These are phyloP conservation scores for Crinitomyces ghanaensis DNA, from an alignment of 805 yeast genomes.

Conservation along the genomic window DNA sequence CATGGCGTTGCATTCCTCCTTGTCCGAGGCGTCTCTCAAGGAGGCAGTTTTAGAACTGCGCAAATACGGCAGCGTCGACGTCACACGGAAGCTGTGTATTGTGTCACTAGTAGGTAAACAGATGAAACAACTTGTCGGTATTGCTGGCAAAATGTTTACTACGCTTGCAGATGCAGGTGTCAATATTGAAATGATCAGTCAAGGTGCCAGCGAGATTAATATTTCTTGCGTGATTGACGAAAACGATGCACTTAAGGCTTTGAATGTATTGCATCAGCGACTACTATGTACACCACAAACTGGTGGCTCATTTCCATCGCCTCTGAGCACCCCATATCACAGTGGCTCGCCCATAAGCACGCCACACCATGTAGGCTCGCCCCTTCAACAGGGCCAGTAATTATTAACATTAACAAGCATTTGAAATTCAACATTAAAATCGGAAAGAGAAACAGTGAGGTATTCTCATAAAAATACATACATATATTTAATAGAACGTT, in stretches of 20 bases:
- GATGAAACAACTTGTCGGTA: slow-evolving; percentile 93
- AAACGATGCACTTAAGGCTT: slow-evolving; percentile 70
- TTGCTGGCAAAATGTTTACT: slow-evolving; percentile 94
- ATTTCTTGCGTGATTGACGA: slow-evolving; percentile 90
- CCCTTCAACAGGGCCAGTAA: too few species aligned
- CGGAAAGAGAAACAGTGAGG: too few species aligned
- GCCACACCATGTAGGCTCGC: too few species aligned
- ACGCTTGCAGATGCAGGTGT: slow-evolving; percentile 84
- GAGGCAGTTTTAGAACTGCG: slow-evolving; percentile 70
- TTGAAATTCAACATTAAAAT: too few species aligned
- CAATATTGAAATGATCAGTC: slow-evolving; percentile 95
- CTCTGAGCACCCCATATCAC: too few species aligned
- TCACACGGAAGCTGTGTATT: slow-evolving; percentile 78
- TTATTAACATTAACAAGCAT: too few species aligned
- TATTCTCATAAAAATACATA: too few species aligned
- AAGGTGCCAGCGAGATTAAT: slow-evolving; percentile 97
- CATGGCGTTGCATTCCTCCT: slow-evolving; percentile 77
- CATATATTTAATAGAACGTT: too few species aligned
- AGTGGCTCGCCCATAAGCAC: too few species aligned
- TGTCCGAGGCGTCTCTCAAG: slow-evolving; percentile 52
- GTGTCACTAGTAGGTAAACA: slow-evolving; percentile 93
- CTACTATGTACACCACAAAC: slow-evolving; percentile 30
- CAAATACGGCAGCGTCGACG: slow-evolving; percentile 78
- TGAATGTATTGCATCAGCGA: slow-evolving; percentile 72
- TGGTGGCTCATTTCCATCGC: not conserved